Conservation (phyloP, 371 early-diverging fungal genomes). For the Circinella umbellata region DNA sequence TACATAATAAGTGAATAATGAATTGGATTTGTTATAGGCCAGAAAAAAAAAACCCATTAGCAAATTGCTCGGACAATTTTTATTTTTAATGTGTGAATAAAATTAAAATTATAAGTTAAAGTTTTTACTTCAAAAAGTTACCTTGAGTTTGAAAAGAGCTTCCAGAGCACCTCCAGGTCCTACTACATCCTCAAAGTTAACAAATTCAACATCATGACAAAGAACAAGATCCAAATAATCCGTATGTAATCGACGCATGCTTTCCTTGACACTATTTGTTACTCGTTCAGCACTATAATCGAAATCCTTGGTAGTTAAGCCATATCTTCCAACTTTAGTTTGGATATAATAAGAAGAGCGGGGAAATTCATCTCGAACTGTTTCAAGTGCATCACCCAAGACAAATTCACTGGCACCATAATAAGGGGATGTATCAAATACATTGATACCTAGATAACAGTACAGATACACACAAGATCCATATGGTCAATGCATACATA, state of each 20-base stretch:
- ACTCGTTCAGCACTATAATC: constrained; percentile 69
- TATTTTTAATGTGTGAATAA: not conserved
- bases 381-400: constrained; percentile 66
- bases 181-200: constrained; percentile 55
- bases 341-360: constrained; percentile 70
- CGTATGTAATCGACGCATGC: constrained; percentile 67
- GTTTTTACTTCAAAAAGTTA: constrained; percentile 13
- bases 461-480: too few relatives aligned
- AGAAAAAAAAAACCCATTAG: too few relatives aligned
- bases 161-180: constrained; percentile 65
- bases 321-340: constrained; percentile 84
- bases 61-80: too few relatives aligned
- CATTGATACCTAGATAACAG: constrained; percentile 60
- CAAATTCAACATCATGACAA: constrained; percentile 88
- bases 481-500: too few relatives aligned
- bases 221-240: constrained; percentile 79
- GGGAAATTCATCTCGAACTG: constrained; percentile 58
- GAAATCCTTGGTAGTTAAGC: constrained; percentile 63
- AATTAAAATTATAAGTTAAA: not conserved
- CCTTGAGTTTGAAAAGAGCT: constrained; percentile 72
- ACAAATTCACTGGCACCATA: constrained; percentile 76
- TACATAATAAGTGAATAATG: not conserved
- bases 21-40: too few relatives aligned
- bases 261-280: constrained; percentile 61
- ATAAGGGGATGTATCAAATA: constrained; percentile 82